Percentiles rank a stretch among this genome's conserved stretches.
Evolutionary conservation across 768 basidiomycete genomes (phyloP).

Genomic region (Russula abietina): DNA sequence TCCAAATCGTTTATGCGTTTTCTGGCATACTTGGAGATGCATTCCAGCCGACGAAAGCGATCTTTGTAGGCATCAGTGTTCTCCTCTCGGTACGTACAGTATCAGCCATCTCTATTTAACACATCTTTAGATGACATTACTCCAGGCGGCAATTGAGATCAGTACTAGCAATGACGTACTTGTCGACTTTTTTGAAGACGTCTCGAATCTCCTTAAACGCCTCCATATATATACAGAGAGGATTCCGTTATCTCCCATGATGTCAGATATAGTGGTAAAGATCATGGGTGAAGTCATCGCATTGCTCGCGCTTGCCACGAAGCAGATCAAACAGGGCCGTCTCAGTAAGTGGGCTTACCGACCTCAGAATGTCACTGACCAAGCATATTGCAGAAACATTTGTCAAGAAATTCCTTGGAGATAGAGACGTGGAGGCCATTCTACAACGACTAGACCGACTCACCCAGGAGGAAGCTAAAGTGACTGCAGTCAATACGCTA

Average conservation of each 20-base stretch:
- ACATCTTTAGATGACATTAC: not conserved
- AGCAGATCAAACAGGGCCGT: not conserved
- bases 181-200: not conserved
- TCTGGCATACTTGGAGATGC: not conserved
- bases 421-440: not conserved
- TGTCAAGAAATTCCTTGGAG: not conserved
- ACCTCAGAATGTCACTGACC: not conserved
- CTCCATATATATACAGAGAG: not conserved
- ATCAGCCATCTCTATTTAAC: not conserved
- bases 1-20: not conserved
- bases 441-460: not conserved
- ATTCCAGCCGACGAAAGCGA: not conserved
- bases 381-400: not conserved
- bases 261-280: not conserved
- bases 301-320: not conserved
- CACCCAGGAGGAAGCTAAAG: not conserved
- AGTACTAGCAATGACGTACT: not conserved
- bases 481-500: not conserved
- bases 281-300: not conserved
- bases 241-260: not conserved
- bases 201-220: not conserved
- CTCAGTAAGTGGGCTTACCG: not conserved
- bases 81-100: not conserved
- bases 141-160: not conserved
- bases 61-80: not conserved